Conservation (phyloP, 2,329 filamentous ascomycete genomes). For the Microascus cirrosus region DNA sequence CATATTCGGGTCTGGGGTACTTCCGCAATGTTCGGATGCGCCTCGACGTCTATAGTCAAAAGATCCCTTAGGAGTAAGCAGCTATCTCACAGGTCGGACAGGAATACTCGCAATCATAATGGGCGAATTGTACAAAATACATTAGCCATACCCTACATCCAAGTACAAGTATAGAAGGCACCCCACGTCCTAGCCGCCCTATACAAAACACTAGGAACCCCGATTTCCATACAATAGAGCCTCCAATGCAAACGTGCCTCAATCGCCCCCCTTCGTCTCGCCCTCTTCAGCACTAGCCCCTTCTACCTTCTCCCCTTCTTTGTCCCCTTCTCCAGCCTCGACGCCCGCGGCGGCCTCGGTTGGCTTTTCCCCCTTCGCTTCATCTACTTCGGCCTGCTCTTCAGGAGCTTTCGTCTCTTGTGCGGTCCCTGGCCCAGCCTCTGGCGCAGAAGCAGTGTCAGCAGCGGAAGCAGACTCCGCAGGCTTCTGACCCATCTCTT, state of each 20-base stretch:
- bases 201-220: neutral
- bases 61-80: no score
- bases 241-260: neutral
- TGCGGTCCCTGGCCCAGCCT: neutral
- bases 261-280: neutral
- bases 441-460: neutral
- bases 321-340: neutral
- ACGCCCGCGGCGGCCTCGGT: neutral
- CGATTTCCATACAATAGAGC: neutral
- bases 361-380: no score
- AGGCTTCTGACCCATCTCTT: neutral
- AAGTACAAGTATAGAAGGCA: no score
- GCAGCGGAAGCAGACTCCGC: slow-evolving; percentile 5
- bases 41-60: no score
- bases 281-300: neutral
- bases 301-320: neutral
- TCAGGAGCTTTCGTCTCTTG: slow-evolving; percentile 3
- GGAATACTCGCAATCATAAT: no score
- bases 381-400: neutral
- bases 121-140: no score
- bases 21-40: no score
- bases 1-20: no score
- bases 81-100: no score
- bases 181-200: neutral
- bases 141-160: no score